These are phyloP conservation scores for Plasmodium adleri DNA, from an alignment of 169 alveolate species.

Conservation along the genomic window DNA sequence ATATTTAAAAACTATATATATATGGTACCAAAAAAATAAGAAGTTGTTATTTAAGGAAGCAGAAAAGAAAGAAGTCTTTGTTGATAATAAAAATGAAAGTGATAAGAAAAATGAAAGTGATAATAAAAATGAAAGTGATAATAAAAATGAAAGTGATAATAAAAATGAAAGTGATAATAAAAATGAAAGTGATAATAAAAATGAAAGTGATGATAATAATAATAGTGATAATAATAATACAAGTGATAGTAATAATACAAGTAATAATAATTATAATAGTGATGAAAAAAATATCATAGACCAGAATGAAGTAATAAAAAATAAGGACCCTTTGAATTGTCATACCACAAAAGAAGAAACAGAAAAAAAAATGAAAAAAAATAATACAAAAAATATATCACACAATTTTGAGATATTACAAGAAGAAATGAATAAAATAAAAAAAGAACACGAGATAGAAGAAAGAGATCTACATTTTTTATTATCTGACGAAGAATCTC, in stretches of 20 bases:
- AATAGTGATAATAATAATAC: neutral
- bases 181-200: neutral
- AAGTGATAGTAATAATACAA: neutral
- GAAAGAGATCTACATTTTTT: neutral
- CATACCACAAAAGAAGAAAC: neutral
- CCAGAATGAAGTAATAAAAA: neutral
- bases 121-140: neutral
- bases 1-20: slow-evolving; percentile 39
- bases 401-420: no score
- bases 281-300: neutral
- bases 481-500: neutral
- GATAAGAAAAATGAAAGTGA: neutral
- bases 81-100: neutral
- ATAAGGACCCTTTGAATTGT: neutral
- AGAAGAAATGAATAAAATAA: neutral
- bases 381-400: neutral
- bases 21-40: slow-evolving; percentile 51
- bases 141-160: neutral
- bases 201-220: neutral
- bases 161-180: neutral
- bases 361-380: neutral
- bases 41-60: slow-evolving; percentile 11
- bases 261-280: neutral
- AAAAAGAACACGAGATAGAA: neutral
- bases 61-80: neutral